Conservation (phyloP, 169 alveolate genomes). For the Neospora caninum region DNA sequence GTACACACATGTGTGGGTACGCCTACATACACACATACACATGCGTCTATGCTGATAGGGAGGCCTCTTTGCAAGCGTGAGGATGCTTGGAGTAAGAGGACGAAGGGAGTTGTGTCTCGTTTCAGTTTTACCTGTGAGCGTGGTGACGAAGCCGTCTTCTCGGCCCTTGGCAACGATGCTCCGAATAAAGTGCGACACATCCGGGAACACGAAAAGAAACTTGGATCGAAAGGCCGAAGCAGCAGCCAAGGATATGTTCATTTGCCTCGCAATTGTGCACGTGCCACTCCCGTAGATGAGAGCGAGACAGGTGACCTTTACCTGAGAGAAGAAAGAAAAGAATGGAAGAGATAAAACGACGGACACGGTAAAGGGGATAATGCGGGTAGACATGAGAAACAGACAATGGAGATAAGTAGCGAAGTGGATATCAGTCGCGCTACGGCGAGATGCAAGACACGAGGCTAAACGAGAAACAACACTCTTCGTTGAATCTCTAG, state of each 20-base stretch:
- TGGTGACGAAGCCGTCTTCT: slow-evolving; percentile 40
- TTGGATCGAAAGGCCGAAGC: slow-evolving; percentile 40
- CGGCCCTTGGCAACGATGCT: not conserved
- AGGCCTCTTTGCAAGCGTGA: too few species aligned
- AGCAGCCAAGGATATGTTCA: slow-evolving; percentile 21
- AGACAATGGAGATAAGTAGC: too few species aligned
- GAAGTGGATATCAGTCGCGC: too few species aligned
- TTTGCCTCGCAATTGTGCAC: slow-evolving; percentile 50
- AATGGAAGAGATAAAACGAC: not conserved
- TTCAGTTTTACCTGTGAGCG: slow-evolving; percentile 37
- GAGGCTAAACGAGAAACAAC: too few species aligned
- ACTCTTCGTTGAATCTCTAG: too few species aligned
- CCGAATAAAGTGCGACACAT: slow-evolving; percentile 21
- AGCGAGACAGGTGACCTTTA: slow-evolving; percentile 63
- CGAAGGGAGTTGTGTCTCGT: not conserved
- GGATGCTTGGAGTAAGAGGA: too few species aligned
- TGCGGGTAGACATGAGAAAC: too few species aligned
- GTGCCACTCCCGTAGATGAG: slow-evolving; percentile 68
- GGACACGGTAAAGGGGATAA: not conserved
- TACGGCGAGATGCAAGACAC: too few species aligned
- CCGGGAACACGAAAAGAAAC: slow-evolving; percentile 51
- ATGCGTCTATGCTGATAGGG: not conserved
- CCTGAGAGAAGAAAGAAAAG: slow-evolving; percentile 33
- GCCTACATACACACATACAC: not conserved
- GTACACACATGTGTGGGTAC: not conserved